Percentiles rank a stretch among this genome's conserved stretches.
These are phyloP conservation scores for Fusarium armeniacum DNA, from an alignment of 2,329 filamentous ascomycete genomes.

Conservation along the genomic window DNA sequence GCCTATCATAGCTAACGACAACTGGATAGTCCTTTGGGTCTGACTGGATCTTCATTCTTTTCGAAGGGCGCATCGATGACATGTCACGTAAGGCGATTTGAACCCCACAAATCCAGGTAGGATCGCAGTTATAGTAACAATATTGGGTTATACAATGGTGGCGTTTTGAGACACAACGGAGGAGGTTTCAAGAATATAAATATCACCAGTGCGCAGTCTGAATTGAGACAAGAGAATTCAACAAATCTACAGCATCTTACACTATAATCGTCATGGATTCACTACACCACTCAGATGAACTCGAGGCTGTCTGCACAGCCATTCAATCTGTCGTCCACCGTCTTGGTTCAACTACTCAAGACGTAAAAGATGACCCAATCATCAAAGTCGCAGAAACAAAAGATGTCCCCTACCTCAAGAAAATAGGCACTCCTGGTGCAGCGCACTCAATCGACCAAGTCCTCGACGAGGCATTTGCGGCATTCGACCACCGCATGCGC, in stretches of 20 bases:
- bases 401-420: slow-evolving; percentile 23
- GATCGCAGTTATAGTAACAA: background rate
- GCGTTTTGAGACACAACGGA: background rate
- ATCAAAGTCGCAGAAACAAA: slow-evolving; percentile 32
- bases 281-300: slow-evolving; percentile 9
- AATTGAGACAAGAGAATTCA: background rate
- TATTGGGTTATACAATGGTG: slow-evolving; percentile 2
- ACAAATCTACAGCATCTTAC: background rate
- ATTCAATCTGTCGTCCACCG: slow-evolving; percentile 17
- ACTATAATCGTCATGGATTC: background rate
- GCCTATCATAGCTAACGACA: slow-evolving; percentile 10
- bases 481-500: slow-evolving; percentile 32
- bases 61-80: slow-evolving; percentile 27
- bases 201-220: too few relatives aligned
- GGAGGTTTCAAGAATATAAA: background rate
- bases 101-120: slow-evolving; percentile 4
- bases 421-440: slow-evolving; percentile 24
- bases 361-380: slow-evolving; percentile 23
- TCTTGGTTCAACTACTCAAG: slow-evolving; percentile 17
- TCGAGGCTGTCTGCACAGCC: slow-evolving; percentile 20
- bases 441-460: slow-evolving; percentile 28
- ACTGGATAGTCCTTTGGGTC: background rate
- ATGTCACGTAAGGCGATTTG: background rate
- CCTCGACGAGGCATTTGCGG: slow-evolving; percentile 24
- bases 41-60: slow-evolving; percentile 14